Evolutionary conservation across 2,329 filamentous ascomycete genomes (phyloP), one percentile per base, ranked within the genome.

Genomic region (Boeremia exigua): DNA sequence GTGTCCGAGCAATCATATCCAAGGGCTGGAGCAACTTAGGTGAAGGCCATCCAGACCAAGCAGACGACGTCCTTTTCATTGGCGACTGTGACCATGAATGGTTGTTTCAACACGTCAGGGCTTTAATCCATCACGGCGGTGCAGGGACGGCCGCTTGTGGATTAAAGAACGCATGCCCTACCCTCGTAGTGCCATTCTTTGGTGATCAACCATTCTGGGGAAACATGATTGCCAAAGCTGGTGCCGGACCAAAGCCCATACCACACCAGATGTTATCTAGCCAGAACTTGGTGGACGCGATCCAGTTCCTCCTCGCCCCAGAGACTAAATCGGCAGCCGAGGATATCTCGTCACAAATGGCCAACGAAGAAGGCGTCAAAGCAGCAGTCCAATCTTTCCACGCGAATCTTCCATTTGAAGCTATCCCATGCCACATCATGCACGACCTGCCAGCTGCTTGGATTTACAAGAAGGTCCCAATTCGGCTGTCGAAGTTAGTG

Each of bases 121-220:
- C 85, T 36, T 91, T 96, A 1, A 88, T 93, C 4, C 91, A 96
- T 67, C 91, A 95, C 58, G 91, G 91, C 14, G 91, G 91, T 52
- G 91, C 91, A 3, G 91, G 91, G n/a, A 96, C 91, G 2, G 92
- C 90, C 0, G 90, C 91, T 0, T 90, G 90, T 0, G 91, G 91
- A 7, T 88, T 96, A 55, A 83, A 87, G 15, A 84, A 86, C 2
- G 91, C 90, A 17, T 87, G 87, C 42, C 91, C 91, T 1, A 95
- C 91, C 0, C 82, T 92, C 2, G 82, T 96, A 1, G 86, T 96
- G 0, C 91, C 91, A 0, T 96, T 96, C 77, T 96, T 73, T 45
- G 68, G 71, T 17, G 70, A 60, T 33, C 66, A 69, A 32, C 66
- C 60, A 2, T 67, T 61, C 50, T 73, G 65, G 69, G 66, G 56